Base-by-base conservation (phyloP, 2,329 filamentous ascomycete species). In the Colletotrichum trifolii region DNA sequence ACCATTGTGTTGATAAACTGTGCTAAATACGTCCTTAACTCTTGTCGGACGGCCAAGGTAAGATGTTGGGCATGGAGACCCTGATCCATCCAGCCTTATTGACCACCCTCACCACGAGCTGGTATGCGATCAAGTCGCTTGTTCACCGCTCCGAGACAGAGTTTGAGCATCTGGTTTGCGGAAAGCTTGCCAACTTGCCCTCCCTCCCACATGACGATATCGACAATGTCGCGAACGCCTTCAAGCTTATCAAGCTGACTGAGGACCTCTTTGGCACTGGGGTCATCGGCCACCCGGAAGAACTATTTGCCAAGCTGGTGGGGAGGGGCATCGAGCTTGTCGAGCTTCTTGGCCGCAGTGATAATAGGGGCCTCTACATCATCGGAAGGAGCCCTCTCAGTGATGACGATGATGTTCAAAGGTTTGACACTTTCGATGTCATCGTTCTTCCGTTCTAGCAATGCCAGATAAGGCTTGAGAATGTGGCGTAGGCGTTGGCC, bases 221-320 rank as follows among this genome's bases (percentile, higher is more conserved):
- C 95, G 12, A 97, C 93, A 72, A 97, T 97, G 78, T 98, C 95
- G 15, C 94, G 82, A 11, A 95, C 75, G 9, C 83, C 81, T 36
- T 83, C 79, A 39, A 85, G 85, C 74, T 97, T 91, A 73, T 98
- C 95, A 7, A 98, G 82, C 48, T 89, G 83, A 70, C 85, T 80
- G 45, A 98, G 81, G 60, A 90, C 87, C 68, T 82, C 77, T 2
- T 83, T 82, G 0, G 94, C 95, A 0, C 77, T 80, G 1, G 79
- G 73, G 69, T 97, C 92, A 53, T 86, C 83, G 60, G 95, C 95
- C 48, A 98, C 91, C 78, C 97, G 95, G 82, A 97, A 97, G 81
- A 98, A 97, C 76, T 98, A 95, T 63, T 98, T 88, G 40, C 95
- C 95, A 9, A 97, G 82, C 79, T 98, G 95, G 83, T 91, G 91